These are phyloP conservation scores for Ajuga reptans DNA, from an alignment of 305 asterid species.

Conservation along the genomic window DNA sequence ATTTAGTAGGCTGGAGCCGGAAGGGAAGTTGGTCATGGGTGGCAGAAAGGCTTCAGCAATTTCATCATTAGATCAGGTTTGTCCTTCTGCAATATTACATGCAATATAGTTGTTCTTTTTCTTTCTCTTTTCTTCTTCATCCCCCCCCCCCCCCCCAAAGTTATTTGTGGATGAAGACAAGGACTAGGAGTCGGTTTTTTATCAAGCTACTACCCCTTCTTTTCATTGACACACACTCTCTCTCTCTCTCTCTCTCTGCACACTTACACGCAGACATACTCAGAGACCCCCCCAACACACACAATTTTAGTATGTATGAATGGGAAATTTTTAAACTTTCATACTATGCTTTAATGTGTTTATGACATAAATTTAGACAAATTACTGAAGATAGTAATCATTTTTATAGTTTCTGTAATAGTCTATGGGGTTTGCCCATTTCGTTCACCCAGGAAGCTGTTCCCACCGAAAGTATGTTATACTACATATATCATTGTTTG, in stretches of 20 bases:
- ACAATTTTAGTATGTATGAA: not conserved
- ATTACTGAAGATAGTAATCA: not conserved
- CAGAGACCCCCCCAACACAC: not conserved
- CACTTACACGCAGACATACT: no score
- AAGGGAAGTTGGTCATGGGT: constrained; percentile 91
- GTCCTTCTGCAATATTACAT: constrained; percentile 25
- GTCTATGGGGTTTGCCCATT: not conserved
- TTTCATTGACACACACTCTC: not conserved
- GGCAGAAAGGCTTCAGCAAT: constrained; percentile 62
- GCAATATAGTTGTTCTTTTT: not conserved
- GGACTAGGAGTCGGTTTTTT: not conserved
- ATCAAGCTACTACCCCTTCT: not conserved
- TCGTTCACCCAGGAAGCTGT: not conserved
- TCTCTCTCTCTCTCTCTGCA: no score
- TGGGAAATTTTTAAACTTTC: not conserved
- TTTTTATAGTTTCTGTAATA: no score
- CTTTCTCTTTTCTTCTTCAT: no score
- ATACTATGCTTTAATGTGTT: not conserved
- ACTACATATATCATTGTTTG: not conserved
- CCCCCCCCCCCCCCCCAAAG: not conserved
- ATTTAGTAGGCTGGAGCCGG: constrained; percentile 88
- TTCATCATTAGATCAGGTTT: constrained; percentile 61
- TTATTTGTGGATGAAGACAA: not conserved
- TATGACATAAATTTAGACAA: not conserved
- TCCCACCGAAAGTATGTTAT: not conserved